Percentiles rank a stretch among this genome's conserved stretches.
Evolutionary conservation across 306 rosid species (phyloP).

Genomic region (Cercis canadensis): DNA sequence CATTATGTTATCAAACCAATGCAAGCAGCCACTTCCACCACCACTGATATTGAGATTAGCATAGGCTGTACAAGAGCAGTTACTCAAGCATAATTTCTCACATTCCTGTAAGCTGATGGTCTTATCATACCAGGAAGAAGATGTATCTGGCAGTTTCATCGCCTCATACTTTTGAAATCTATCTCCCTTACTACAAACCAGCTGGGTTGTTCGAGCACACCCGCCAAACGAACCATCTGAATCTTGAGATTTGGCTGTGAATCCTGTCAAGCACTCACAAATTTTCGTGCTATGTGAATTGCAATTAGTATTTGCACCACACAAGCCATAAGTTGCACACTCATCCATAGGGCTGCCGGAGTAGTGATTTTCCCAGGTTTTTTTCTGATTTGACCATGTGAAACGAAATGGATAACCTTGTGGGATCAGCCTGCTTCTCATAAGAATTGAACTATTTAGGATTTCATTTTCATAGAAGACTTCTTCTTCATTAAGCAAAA

Average conservation of each 20-base stretch:
- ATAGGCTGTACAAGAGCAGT: conserved; percentile 34
- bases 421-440: neutral
- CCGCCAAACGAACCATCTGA: neutral
- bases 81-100: conserved; percentile 21
- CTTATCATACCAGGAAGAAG: conserved; percentile 31
- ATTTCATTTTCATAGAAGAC: neutral
- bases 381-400: neutral
- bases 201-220: conserved; percentile 15
- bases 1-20: conserved; percentile 28
- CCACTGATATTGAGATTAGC: conserved; percentile 18
- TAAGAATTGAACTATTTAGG: neutral
- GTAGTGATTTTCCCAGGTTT: neutral
- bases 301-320: conserved; percentile 30
- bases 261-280: conserved; percentile 27
- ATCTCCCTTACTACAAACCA: conserved; percentile 19
- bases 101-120: conserved; percentile 12
- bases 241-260: neutral
- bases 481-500: conserved; percentile 17
- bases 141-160: conserved; percentile 36
- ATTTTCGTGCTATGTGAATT: neutral
- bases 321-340: conserved; percentile 29
- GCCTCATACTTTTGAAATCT: conserved; percentile 17
- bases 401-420: conserved; percentile 1
- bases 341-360: conserved; percentile 1
- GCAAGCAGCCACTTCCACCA: conserved; percentile 39